Percentiles rank a stretch among this genome's conserved stretches.
Evolutionary conservation across 169 alveolate species (phyloP).

Genomic region (Condylostoma magnum): DNA sequence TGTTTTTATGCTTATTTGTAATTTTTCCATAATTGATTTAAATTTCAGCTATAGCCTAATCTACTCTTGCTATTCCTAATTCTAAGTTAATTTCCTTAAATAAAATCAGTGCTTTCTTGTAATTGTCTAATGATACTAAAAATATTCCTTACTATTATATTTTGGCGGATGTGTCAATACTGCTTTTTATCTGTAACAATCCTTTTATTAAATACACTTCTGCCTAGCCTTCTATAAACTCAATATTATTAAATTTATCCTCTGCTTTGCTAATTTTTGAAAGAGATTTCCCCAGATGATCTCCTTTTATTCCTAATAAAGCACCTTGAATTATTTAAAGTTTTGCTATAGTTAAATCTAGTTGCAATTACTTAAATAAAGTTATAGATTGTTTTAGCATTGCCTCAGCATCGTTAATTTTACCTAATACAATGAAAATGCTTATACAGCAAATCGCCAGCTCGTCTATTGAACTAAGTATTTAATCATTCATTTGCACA

Average conservation of each 20-base stretch:
- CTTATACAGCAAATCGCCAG: constrained; percentile 1
- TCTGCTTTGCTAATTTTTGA: not conserved
- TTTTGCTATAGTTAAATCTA: not conserved
- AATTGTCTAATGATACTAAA: too few species aligned
- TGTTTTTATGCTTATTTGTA: not conserved
- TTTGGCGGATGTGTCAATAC: not conserved
- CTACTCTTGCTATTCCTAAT: constrained; percentile 16
- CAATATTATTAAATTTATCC: not conserved
- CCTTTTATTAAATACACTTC: constrained; percentile 5
- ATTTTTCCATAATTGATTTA: not conserved
- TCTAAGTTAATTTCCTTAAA: too few species aligned
- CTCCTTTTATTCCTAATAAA: not conserved
- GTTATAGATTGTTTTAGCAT: not conserved
- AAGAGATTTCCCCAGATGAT: not conserved
- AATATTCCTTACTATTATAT: too few species aligned
- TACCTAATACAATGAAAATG: constrained; percentile 20
- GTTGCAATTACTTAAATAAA: not conserved
- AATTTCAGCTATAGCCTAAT: not conserved
- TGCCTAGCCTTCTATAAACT: constrained; percentile 20
- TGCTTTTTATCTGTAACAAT: not conserved
- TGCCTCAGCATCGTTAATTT: constrained; percentile 3
- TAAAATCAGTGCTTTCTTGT: too few species aligned
- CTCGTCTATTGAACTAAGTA: constrained; percentile 5
- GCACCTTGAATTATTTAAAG: constrained; percentile 10
- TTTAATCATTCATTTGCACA: not conserved